Evolutionary conservation across 1,284 basidiomycete genomes (phyloP), one percentile per base, ranked within the genome.

Genomic region (Mrakiaceae sp.): DNA sequence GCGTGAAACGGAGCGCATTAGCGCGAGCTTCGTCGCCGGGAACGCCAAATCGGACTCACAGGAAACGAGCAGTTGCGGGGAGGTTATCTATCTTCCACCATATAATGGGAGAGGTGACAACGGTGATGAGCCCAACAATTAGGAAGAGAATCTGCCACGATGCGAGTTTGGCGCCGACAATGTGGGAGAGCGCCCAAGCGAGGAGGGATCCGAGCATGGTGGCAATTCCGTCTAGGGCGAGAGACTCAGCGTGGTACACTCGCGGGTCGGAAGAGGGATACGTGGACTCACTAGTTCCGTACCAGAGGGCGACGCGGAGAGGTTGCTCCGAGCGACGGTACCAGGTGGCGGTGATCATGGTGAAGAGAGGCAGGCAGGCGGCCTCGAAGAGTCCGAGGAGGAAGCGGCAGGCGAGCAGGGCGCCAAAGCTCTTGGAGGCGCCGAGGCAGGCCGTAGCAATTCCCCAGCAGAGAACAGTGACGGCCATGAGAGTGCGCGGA

Each of bases 111-210:
- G 72, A 74, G 9, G 74, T 71, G 44, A 76, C 3, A 66, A 74
- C 68, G 11, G 77, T 78, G 62, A 76, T 67, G 62, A 73, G 62
- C 39, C 74, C 74, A 62, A 70, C 70, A 57, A 77, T 66, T 51
- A 78, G 70, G 72, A 76, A 78, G 64, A 78, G 70, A 46, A 75
- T 68, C 64, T 78, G 75, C 71, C 76, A 78, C 39, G 70, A 64
- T 56, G 71, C 67, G 16, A 78, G 56, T 14, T 4, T 55, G 1
- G 39, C 68, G 68, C 44, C 71, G 69, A 66, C 75, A 69, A 69
- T 74, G 74, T 47, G 73, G 72, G 16, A 76, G 68, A 50, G 70
- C n/a, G 50, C 74, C 60, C 68, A 76, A 4, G 72, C 71, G 51
- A 74, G 61, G 62, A 74, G 59, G n/a, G 71, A 69, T 7, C 74